phyloP scores from a whole-genome alignment of 1,139 yeast species.

The Hyphopichia buzzinii region DNA sequence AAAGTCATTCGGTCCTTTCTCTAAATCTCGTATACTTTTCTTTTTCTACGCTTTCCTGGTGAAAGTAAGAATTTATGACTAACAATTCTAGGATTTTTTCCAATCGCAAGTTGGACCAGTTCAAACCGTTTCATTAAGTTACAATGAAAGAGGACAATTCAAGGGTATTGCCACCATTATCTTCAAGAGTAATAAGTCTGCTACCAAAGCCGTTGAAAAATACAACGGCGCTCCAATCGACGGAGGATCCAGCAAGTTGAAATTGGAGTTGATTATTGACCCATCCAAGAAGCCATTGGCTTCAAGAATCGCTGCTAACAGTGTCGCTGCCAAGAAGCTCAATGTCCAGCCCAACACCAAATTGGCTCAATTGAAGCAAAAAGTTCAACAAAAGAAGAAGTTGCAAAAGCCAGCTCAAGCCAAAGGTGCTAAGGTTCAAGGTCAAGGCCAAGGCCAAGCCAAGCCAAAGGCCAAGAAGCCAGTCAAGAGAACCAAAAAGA shows the following conservation, averaged over 20 bases:
- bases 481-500: slow-evolving; percentile 60
- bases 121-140: slow-evolving; percentile 64
- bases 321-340: slow-evolving; percentile 9
- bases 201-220: slow-evolving; percentile 69
- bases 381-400: slow-evolving; percentile 7
- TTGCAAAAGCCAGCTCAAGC: slow-evolving; percentile 23
- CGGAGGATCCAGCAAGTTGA: slow-evolving; percentile 75
- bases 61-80: not conserved
- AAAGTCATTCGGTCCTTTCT: no score
- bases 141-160: slow-evolving; percentile 86
- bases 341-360: slow-evolving; percentile 13
- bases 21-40: slow-evolving; percentile 4
- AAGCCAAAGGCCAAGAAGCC: slow-evolving; percentile 30
- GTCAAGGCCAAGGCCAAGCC: slow-evolving; percentile 22
- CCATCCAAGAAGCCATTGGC: slow-evolving; percentile 78
- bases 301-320: slow-evolving; percentile 63
- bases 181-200: slow-evolving; percentile 67
- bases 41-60: slow-evolving; percentile 8
- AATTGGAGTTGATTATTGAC: slow-evolving; percentile 82
- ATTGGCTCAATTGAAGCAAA: slow-evolving; percentile 13
- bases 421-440: slow-evolving; percentile 22
- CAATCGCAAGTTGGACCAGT: slow-evolving; percentile 87
- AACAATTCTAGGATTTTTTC: slow-evolving; percentile 71
- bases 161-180: slow-evolving; percentile 88
- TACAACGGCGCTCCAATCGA: slow-evolving; percentile 95